These are phyloP conservation scores for Apiospora saccharicola DNA, from an alignment of 2,329 filamentous ascomycete species.

Conservation along the genomic window DNA sequence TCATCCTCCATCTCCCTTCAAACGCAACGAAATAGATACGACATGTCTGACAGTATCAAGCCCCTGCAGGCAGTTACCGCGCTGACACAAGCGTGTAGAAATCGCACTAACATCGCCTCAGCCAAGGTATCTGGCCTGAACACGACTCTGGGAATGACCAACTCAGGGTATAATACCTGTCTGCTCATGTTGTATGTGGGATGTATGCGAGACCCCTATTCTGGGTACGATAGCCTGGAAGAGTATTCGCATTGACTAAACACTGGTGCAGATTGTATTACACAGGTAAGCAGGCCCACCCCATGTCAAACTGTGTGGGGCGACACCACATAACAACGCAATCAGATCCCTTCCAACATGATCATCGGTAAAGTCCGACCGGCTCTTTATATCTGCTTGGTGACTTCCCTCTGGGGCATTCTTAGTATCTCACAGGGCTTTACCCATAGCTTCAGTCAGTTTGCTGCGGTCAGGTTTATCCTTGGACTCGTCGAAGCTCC, in stretches of 20 bases:
- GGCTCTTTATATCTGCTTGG: constrained; percentile 35
- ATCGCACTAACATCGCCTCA: not conserved
- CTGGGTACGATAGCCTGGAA: accelerated
- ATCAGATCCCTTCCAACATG: constrained; percentile 34
- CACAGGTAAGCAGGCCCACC: not conserved
- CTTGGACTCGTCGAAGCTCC: constrained; percentile 33
- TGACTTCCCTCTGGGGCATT: constrained; percentile 37
- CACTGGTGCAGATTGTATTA: not conserved
- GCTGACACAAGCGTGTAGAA: not conserved
- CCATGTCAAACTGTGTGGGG: no score
- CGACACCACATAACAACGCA: no score
- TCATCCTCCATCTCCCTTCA: no score
- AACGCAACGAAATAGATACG: not conserved
- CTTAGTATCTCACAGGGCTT: constrained; percentile 43
- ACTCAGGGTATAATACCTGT: constrained; percentile 31
- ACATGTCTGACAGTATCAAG: not conserved
- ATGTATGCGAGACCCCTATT: not conserved
- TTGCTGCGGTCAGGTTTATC: constrained; percentile 32
- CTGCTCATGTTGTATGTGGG: constrained; percentile 32
- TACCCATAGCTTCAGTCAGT: constrained; percentile 35
- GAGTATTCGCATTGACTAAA: not conserved
- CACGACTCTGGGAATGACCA: constrained; percentile 27
- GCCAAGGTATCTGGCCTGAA: constrained; percentile 30
- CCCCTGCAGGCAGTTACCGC: not conserved
- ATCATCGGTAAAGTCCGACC: constrained; percentile 35